Evolutionary conservation across 345 rosid species (phyloP).

Genomic region (Salix brachista): DNA sequence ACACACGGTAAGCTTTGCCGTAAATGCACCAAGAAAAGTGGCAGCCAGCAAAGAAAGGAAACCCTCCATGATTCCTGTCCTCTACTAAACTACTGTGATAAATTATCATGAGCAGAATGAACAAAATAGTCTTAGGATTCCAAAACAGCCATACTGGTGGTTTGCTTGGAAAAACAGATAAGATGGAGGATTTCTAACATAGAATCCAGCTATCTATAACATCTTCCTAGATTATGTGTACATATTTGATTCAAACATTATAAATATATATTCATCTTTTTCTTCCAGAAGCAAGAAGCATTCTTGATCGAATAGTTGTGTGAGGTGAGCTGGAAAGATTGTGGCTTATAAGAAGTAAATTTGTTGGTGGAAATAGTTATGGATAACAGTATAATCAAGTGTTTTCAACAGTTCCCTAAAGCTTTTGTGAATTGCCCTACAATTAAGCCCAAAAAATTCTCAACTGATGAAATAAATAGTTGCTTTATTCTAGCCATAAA

Average conservation of each 20-base stretch:
- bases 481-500: conserved; percentile 2
- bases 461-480: neutral
- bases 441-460: conserved; percentile 6
- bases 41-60: conserved; percentile 29
- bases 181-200: neutral
- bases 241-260: neutral
- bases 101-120: conserved; percentile 14
- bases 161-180: neutral
- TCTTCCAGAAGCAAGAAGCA: neutral
- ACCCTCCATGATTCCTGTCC: conserved; percentile 36
- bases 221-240: neutral
- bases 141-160: neutral
- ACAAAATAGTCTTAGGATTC: conserved; percentile 4
- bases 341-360: neutral
- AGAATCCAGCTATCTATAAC: neutral
- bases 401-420: conserved; percentile 4
- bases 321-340: neutral
- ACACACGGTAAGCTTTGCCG: conserved; percentile 76
- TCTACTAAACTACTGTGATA: conserved; percentile 26
- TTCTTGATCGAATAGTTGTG: too few species aligned
- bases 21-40: conserved; percentile 57
- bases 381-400: conserved; percentile 1
- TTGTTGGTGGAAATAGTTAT: conserved; percentile 3
- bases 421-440: neutral
- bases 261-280: neutral